Base-by-base conservation (phyloP, 257 asterid species). In the Schizonepeta tenuifolia region DNA sequence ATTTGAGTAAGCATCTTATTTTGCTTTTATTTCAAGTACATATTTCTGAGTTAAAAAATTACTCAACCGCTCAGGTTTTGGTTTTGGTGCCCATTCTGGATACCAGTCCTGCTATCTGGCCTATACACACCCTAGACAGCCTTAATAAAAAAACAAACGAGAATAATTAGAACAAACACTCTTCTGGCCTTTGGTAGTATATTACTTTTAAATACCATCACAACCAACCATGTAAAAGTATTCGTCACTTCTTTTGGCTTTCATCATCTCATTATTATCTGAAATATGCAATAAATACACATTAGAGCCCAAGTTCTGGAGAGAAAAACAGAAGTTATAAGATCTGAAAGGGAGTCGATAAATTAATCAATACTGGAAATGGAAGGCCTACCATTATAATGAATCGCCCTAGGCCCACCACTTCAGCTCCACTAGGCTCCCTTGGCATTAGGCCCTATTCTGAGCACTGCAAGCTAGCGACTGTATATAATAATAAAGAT, bases 401-500 rank as follows among this genome's bases (percentile, higher is more conserved):
- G 53, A 12, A 6, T 40, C 5, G 0, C 51, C 53, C n/a, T 36
- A 20, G 6, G 20, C 57, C 14, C 44, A 44, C 57, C 12, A 21
- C 70, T 43, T 22, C 56, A 8, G 21, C 20, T 54, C 54, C 41
- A 9, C 54, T 14, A 41, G 54, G 54, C 14, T 2, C 24, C 22
- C 57, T 43, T 24, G 57, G 15, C 43, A 44, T 14, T 24, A n/a
- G 57, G 43, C n/a, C 40, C 57, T 3, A n/a, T 3, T n/a, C 26
- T n/a, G 41, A 46, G 46, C 9, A 9, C 44, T 46, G 57, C 76
- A 71, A 18, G 17, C 67, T 44, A 71, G 50, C 31, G 7, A 44
- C 56, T 18, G 43, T 26, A 36, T 26, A 36, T 58, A 24, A 12
- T 28, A 26, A 28, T 41, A 56, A 41, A 43, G 59, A 71, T 62